Percentiles rank a stretch among this genome's conserved stretches.
phyloP scores from a whole-genome alignment of 1,284 basidiomycete genomes.

The Cerrena zonata region DNA sequence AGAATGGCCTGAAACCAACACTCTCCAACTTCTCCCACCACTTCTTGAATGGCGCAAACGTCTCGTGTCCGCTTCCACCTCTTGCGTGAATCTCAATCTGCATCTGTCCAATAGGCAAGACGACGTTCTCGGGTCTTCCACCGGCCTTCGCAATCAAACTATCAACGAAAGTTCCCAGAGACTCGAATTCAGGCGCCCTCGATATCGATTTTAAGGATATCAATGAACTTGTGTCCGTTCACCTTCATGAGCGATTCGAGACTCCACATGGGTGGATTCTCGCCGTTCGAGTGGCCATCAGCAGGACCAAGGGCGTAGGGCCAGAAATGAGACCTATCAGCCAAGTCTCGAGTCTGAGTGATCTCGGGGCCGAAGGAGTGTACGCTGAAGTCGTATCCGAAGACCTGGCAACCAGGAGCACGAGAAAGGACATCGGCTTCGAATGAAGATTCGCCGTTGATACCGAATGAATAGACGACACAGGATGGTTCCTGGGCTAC shows the following conservation, averaged over 20 bases:
- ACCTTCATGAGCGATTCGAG: constrained; percentile 41
- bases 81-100: constrained; percentile 37
- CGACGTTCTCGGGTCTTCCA: constrained; percentile 1
- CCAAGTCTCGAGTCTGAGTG: constrained; percentile 25
- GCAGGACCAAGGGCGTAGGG: constrained; percentile 37
- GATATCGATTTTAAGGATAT: constrained; percentile 47
- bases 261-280: constrained; percentile 38
- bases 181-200: constrained; percentile 43
- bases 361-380: constrained; percentile 45
- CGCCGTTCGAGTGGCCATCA: constrained; percentile 30
- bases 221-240: constrained; percentile 41
- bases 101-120: constrained; percentile 32
- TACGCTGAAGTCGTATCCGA: constrained; percentile 51
- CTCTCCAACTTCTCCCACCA: constrained; percentile 25
- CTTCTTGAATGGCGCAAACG: constrained; percentile 31
- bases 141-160: constrained; percentile 10
- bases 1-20: constrained; percentile 24
- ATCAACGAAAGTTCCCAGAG: constrained; percentile 34
- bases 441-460: constrained; percentile 52
- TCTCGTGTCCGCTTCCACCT: constrained; percentile 10
- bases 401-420: constrained; percentile 39
- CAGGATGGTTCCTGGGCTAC: constrained; percentile 35
- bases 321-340: constrained; percentile 36
- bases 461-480: constrained; percentile 43
- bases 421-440: constrained; percentile 41